A percentile compares a stretch with the other conserved stretches of the same genome.
Evolutionary conservation across 1,139 yeast species (phyloP).

Genomic region (Fermentozyma sake): DNA sequence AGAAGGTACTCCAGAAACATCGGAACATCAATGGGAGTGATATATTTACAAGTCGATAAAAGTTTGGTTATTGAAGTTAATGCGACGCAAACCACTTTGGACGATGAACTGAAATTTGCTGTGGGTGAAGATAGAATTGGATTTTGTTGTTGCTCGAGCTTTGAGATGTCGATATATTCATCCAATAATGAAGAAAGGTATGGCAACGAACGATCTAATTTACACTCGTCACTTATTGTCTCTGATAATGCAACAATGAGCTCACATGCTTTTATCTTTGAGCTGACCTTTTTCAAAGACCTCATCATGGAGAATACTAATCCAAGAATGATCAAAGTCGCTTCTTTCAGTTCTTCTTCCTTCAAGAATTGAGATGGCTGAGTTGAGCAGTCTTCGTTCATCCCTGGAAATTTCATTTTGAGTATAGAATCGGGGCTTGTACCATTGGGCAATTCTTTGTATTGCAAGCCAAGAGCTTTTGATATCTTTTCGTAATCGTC

Average conservation of each 20-base stretch:
- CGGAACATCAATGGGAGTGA: slow-evolving; percentile 71
- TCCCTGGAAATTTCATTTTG: slow-evolving; percentile 47
- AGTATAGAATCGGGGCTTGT: slow-evolving; percentile 25
- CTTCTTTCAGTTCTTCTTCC: slow-evolving; percentile 31
- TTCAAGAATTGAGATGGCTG: slow-evolving; percentile 24
- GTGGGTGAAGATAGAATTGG: background rate
- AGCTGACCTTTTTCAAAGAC: slow-evolving; percentile 57
- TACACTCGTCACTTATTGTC: slow-evolving; percentile 73
- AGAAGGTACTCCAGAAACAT: slow-evolving; percentile 78
- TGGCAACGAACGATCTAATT: slow-evolving; percentile 82
- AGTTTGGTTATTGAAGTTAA: slow-evolving; percentile 58
- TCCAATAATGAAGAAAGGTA: slow-evolving; percentile 53
- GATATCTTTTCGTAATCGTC: slow-evolving; percentile 52
- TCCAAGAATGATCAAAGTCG: slow-evolving; percentile 61
- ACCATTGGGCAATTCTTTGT: slow-evolving; percentile 10
- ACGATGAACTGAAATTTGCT: slow-evolving; percentile 10
- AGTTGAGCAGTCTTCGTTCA: slow-evolving; percentile 40
- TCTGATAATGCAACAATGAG: slow-evolving; percentile 74
- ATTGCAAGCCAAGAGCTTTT: slow-evolving; percentile 41
- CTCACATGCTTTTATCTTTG: slow-evolving; percentile 71
- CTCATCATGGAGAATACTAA: slow-evolving; percentile 62
- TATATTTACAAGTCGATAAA: slow-evolving; percentile 56
- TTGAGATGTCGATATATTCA: slow-evolving; percentile 19
- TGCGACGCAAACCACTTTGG: slow-evolving; percentile 57
- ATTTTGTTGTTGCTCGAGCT: slow-evolving; percentile 2